Base-by-base conservation (phyloP, 108 stramenopile species). In the Cyclotella choctawhatcheeana region DNA sequence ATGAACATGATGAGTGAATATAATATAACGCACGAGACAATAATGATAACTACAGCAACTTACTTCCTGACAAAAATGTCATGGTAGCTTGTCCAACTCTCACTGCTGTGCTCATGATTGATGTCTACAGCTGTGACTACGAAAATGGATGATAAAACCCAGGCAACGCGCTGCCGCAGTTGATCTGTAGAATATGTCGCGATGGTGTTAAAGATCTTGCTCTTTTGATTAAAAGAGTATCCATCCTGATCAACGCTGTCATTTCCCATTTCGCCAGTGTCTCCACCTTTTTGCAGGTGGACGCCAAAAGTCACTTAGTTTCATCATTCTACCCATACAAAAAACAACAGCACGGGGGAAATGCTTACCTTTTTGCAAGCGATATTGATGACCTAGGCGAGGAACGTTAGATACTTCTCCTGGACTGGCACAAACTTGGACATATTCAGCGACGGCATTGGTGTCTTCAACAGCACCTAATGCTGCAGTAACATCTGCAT, bases 31-130 rank as follows among this genome's bases (percentile, higher is more conserved):
- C n/a, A n/a, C n/a, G n/a, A n/a, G n/a, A n/a, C n/a, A n/a, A n/a
- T n/a, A n/a, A n/a, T n/a, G n/a, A n/a, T n/a, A n/a, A n/a, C n/a
- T n/a, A n/a, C n/a, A n/a, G n/a, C n/a, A n/a, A n/a, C n/a, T n/a
- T n/a, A n/a, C n/a, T n/a, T n/a, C n/a, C n/a, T n/a, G n/a, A n/a
- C 71, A 52, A 79, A 85, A 14, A 85, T 85, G 45, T 85, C 84
- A 66, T 85, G 79, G 32, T 71, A 85, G 0, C 48, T 33, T 20
- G 40, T 33, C 59, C 58, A 84, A 21, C 50, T 51, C 55, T 84
- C 83, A 66, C 45, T 44, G 65, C 59, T 61, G n/a, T n/a, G n/a
- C 14, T 54, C 54, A 30, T 62, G 31, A 24, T 40, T 44, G 50
- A 72, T 54, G 18, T 34, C 53, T 47, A 21, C 67, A 64, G 50